These are phyloP conservation scores for Haplosporangium gracile DNA, from an alignment of 192 early-diverging fungal species.

Conservation along the genomic window DNA sequence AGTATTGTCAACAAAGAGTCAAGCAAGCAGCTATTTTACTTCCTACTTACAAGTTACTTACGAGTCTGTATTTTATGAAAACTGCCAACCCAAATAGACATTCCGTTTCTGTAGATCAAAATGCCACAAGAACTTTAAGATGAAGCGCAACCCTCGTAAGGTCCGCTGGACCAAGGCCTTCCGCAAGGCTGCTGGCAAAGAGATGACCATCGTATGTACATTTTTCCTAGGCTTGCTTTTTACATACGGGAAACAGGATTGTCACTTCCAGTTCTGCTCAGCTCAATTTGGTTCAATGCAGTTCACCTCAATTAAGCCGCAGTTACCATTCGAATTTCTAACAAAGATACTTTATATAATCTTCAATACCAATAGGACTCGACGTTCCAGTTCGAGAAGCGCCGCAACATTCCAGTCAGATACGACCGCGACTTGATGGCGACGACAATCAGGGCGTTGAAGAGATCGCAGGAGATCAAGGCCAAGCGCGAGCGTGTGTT, in stretches of 20 bases:
- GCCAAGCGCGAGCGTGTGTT: slow-evolving; percentile 93
- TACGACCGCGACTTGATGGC: slow-evolving; percentile 98
- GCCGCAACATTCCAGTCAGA: slow-evolving; percentile 96
- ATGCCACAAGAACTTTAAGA: slow-evolving; percentile 99
- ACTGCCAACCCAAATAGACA: slow-evolving; percentile 63
- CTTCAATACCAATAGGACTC: slow-evolving; percentile 74
- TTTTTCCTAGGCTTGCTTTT: not conserved
- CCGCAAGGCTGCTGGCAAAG: slow-evolving; percentile 98
- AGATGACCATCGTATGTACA: slow-evolving; percentile 94
- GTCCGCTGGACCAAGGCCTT: slow-evolving; percentile 99
- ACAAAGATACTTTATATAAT: not conserved
- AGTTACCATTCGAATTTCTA: not conserved
- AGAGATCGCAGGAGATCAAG: slow-evolving; percentile 96
- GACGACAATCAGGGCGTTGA: slow-evolving; percentile 99
- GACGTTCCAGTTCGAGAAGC: slow-evolving; percentile 99
- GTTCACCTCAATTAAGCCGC: not conserved
- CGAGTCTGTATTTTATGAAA: not conserved
- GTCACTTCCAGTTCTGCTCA: not conserved
- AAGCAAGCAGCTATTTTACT: too few species aligned
- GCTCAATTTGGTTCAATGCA: too few species aligned
- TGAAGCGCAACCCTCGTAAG: slow-evolving; percentile 99
- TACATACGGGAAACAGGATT: not conserved
- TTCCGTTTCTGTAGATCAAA: slow-evolving; percentile 98
- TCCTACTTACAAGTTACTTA: not conserved
- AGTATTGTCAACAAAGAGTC: too few species aligned